phyloP scores from a whole-genome alignment of 2,329 filamentous ascomycete species.

The Exutisphaerella laricina region DNA sequence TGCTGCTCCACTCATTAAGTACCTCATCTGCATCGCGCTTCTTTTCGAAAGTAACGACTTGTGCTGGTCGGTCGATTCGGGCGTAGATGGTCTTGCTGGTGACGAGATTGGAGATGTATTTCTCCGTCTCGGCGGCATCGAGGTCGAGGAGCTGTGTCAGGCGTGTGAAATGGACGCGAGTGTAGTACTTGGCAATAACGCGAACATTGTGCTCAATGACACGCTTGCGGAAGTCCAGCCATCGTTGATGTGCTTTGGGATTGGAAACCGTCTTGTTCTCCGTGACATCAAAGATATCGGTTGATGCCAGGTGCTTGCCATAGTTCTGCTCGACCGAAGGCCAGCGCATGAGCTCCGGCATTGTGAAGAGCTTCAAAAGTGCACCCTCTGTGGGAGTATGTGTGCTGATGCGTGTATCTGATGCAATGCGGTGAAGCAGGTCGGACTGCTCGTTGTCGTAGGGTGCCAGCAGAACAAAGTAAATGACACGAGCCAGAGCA shows the following conservation, averaged over 20 bases:
- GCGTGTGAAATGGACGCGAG: conserved; percentile 86
- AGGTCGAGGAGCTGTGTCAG: conserved; percentile 87
- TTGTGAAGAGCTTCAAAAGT: conserved; percentile 88
- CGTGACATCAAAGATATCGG: conserved; percentile 75
- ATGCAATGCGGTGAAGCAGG: conserved; percentile 85
- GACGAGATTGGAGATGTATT: conserved; percentile 96
- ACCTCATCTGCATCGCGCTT: conserved; percentile 92
- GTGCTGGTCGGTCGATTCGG: conserved; percentile 90
- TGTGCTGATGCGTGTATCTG: conserved; percentile 65
- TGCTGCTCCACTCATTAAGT: conserved; percentile 96
- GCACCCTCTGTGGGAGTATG: conserved; percentile 64
- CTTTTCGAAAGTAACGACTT: conserved; percentile 90
- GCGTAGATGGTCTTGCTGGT: conserved; percentile 97
- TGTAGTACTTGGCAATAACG: conserved; percentile 98
- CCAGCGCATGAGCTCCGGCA: conserved; percentile 97
- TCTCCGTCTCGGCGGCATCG: conserved; percentile 92
- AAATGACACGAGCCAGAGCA: conserved; percentile 88
- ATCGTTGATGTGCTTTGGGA: conserved; percentile 75
- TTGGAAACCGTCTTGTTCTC: conserved; percentile 58
- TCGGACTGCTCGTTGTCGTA: conserved; percentile 99
- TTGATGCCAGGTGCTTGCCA: conserved; percentile 77
- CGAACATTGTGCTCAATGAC: conserved; percentile 99
- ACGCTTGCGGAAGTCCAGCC: conserved; percentile 92
- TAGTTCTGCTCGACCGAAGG: conserved; percentile 86
- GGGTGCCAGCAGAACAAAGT: conserved; percentile 92